Evolutionary conservation across 192 early-diverging fungal species (phyloP), one percentile per base, ranked within the genome.

Genomic region (Umbelopsis sp.): DNA sequence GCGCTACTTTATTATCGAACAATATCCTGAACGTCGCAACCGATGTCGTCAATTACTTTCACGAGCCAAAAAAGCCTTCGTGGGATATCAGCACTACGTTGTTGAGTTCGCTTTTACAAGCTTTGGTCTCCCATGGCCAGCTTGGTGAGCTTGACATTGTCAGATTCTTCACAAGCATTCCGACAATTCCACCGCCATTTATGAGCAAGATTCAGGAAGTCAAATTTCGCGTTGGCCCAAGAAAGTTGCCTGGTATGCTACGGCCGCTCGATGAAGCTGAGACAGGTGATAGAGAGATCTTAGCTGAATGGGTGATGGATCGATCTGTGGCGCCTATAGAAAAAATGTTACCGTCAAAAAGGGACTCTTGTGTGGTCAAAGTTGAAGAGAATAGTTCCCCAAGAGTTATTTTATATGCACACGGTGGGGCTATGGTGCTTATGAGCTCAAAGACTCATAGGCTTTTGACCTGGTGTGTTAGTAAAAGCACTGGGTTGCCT

Each of bases 391-490:
- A 61, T 61, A 61, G 30, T 61, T 55, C 50, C 10, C 70, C 71
- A 66, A 66, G 70, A 18, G 64, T 72, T 13, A 46, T 77, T 11
- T 22, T 77, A 16, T 77, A 77, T 46, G 23, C 68, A 20, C 75
- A 77, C 68, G 75, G 75, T 27, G 75, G 75, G 15, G 75, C 70
- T 16, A 69, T 65, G 35, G 71, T 71, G 49, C n/a, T 67, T n/a
- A 71, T 77, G 75, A 77, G 75, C 68, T 65, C 70, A 15, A 66
- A 77, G 58, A 71, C 71, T 1, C 71, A 77, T 37, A 45, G 75
- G 4, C 61, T 21, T 15, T 49, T 77, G 2, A 71, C 67, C 1
- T 67, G 72, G 49, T 72, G 72, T 51, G 64, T 77, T 4, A 72
- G 75, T 51, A 71, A 69, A 49, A 23, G 37, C 44, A 77, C 75